phyloP scores from a whole-genome alignment of 306 rosid genomes.

The Fragaria ananassa region DNA sequence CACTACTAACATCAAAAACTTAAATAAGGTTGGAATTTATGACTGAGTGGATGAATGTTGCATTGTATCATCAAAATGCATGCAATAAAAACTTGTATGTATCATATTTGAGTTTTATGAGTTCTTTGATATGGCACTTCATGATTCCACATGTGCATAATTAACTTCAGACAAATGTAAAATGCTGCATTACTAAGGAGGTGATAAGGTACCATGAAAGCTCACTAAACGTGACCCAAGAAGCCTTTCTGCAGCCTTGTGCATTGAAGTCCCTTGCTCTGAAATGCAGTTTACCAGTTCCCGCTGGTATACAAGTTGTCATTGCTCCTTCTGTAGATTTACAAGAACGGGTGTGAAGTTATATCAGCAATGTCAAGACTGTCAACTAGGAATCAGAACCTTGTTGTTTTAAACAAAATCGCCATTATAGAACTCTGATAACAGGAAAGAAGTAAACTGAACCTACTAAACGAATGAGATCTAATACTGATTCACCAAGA shows the following conservation, averaged over 20 bases:
- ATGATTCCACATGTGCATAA: not conserved
- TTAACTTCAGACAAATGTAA: not conserved
- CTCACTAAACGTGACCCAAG: slow-evolving; percentile 38
- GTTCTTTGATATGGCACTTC: not conserved
- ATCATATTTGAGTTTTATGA: not conserved
- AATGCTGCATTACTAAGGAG: not conserved
- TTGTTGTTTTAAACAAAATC: not conserved
- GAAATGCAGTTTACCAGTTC: slow-evolving; percentile 47
- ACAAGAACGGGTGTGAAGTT: slow-evolving; percentile 12
- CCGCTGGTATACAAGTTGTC: slow-evolving; percentile 61
- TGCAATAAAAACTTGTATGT: not conserved
- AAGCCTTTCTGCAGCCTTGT: slow-evolving; percentile 43
- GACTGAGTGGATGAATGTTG: not conserved
- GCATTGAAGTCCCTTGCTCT: slow-evolving; percentile 31
- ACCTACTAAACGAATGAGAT: not conserved
- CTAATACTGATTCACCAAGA: slow-evolving; percentile 7
- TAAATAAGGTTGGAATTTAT: not conserved
- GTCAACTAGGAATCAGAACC: not conserved
- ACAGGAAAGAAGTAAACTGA: not conserved
- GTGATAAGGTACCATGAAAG: slow-evolving; percentile 49
- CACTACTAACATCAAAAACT: not conserved
- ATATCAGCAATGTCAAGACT: slow-evolving; percentile 13
- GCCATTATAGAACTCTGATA: not conserved
- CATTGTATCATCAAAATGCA: not conserved
- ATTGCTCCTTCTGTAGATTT: slow-evolving; percentile 42